Conservation (phyloP, 208 protist species). For the Trypanosoma vivax region DNA sequence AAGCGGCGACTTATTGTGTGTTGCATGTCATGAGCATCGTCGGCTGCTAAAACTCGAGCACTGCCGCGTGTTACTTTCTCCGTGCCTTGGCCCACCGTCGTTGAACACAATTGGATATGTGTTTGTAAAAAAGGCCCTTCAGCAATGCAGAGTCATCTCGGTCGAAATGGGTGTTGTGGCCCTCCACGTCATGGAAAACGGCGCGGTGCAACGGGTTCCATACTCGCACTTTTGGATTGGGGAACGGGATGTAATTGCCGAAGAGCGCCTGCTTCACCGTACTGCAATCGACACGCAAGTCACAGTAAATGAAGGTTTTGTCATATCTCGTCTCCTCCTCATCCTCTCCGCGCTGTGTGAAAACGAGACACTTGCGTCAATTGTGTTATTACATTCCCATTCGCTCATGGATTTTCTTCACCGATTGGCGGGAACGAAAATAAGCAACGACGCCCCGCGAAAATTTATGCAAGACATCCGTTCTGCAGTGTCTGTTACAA, state of each 20-base stretch:
- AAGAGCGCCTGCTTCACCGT: slow-evolving; percentile 48
- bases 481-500: slow-evolving; percentile 47
- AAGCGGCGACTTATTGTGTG: slow-evolving; percentile 38
- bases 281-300: slow-evolving; percentile 27
- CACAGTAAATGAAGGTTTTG: slow-evolving; percentile 71
- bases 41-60: slow-evolving; percentile 58
- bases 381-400: slow-evolving; percentile 47
- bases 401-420: slow-evolving; percentile 58
- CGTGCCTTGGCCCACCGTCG: slow-evolving; percentile 17
- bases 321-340: slow-evolving; percentile 76
- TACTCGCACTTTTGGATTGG: slow-evolving; percentile 46
- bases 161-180: slow-evolving; percentile 30
- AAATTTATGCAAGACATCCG: slow-evolving; percentile 78
- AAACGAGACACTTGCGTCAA: slow-evolving; percentile 52
- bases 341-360: slow-evolving; percentile 81
- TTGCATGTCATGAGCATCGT: slow-evolving; percentile 19
- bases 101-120: slow-evolving; percentile 47
- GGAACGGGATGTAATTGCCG: slow-evolving; percentile 30
- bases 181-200: slow-evolving; percentile 31
- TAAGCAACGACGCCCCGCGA: slow-evolving; percentile 63
- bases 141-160: slow-evolving; percentile 41
- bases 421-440: slow-evolving; percentile 55
- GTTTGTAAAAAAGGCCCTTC: slow-evolving; percentile 53
- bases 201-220: slow-evolving; percentile 25
- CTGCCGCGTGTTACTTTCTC: slow-evolving; percentile 67